Evolutionary conservation across 1,284 basidiomycete genomes (phyloP).

Genomic region (Papiliotrema flavescens): DNA sequence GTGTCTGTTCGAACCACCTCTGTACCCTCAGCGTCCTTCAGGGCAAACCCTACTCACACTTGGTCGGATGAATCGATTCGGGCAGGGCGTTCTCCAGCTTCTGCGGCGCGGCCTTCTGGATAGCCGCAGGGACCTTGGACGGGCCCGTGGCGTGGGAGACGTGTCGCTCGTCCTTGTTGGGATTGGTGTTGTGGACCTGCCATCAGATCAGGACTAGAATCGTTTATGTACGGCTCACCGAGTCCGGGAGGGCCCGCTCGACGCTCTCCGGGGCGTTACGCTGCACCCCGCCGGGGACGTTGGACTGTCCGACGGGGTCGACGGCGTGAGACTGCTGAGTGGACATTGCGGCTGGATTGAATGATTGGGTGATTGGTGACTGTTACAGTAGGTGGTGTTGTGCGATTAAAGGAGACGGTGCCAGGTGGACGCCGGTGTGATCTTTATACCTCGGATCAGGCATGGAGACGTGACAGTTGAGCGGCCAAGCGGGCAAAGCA

Average conservation of each 20-base stretch:
- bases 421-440: no score
- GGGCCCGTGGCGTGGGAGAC: slow-evolving; percentile 23
- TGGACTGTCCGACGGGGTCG: slow-evolving; percentile 18
- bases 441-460: no score
- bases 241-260: slow-evolving; percentile 17
- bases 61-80: slow-evolving; percentile 22
- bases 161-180: slow-evolving; percentile 8
- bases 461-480: no score
- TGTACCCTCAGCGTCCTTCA: not conserved
- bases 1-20: no score
- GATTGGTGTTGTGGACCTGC: slow-evolving; percentile 23
- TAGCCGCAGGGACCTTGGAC: slow-evolving; percentile 24
- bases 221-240: slow-evolving; percentile 6
- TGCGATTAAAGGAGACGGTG: no score
- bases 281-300: slow-evolving; percentile 18
- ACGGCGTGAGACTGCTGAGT: slow-evolving; percentile 16
- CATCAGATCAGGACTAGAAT: not conserved
- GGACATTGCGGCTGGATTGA: not conserved
- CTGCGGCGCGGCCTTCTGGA: slow-evolving; percentile 25
- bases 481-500: no score
- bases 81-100: slow-evolving; percentile 22
- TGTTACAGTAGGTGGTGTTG: no score
- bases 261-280: slow-evolving; percentile 13
- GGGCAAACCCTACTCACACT: slow-evolving; percentile 7
- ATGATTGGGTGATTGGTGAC: not conserved